phyloP scores from a whole-genome alignment of 306 rosid genomes.

The Senna tora region DNA sequence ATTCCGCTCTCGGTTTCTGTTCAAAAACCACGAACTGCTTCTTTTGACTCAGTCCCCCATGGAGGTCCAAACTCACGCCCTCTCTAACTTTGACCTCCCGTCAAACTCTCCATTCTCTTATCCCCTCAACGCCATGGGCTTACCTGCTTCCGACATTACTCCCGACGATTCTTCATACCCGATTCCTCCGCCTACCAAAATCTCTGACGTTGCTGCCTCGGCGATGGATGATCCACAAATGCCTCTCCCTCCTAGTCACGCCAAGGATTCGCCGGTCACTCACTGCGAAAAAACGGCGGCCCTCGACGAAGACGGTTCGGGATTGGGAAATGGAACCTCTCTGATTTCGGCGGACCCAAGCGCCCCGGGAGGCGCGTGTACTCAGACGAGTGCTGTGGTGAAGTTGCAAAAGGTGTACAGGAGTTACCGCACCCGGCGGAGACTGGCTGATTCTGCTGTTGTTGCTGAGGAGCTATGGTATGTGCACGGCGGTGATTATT shows the following conservation, averaged over 20 bases:
- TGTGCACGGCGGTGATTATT: background rate
- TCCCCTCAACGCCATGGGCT: constrained; percentile 26
- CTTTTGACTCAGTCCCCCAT: constrained; percentile 34
- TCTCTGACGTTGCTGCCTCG: background rate
- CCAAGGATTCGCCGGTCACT: constrained; percentile 18
- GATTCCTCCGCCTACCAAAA: background rate
- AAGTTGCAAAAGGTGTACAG: constrained; percentile 68
- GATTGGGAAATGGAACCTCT: background rate
- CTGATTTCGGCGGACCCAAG: background rate
- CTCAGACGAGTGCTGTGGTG: constrained; percentile 50
- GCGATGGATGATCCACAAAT: background rate
- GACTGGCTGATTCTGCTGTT: constrained; percentile 72
- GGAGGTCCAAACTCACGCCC: constrained; percentile 56
- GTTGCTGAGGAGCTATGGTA: constrained; percentile 77
- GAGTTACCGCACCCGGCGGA: constrained; percentile 74
- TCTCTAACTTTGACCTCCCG: constrained; percentile 40
- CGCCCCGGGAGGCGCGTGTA: background rate
- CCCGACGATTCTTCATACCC: background rate
- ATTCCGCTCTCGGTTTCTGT: background rate
- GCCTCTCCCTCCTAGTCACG: background rate
- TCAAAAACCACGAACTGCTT: background rate
- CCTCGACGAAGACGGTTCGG: background rate
- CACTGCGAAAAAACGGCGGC: constrained; percentile 17
- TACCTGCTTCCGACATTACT: constrained; percentile 1
- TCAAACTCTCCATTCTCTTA: constrained; percentile 41